phyloP scores from a whole-genome alignment of 345 rosid species.

The Citrus medica region DNA sequence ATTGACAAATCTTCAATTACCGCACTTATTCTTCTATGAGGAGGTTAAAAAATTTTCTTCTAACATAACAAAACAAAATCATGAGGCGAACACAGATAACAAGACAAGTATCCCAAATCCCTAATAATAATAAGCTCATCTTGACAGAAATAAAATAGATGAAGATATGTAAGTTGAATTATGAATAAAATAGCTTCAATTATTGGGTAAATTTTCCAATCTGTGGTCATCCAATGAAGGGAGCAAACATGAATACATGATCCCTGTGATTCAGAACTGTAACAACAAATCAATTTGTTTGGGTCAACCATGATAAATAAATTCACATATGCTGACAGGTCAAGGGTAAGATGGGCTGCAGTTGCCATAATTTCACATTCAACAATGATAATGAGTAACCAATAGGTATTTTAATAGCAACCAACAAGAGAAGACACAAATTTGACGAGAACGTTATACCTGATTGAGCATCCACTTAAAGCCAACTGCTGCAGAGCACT shows the following conservation, averaged over 20 bases:
- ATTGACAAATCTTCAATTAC: neutral
- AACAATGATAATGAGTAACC: neutral
- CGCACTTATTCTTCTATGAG: neutral
- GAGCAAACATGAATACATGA: neutral
- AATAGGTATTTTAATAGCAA: neutral
- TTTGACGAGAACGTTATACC: constrained; percentile 35
- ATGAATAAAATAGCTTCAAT: neutral
- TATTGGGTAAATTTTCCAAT: neutral
- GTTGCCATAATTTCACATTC: neutral
- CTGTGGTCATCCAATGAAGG: neutral
- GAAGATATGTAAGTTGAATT: neutral
- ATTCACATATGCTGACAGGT: neutral
- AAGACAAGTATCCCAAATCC: neutral
- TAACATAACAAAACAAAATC: neutral
- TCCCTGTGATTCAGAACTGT: neutral
- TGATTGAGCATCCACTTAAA: constrained; percentile 99
- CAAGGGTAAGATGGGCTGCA: neutral
- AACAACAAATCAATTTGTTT: no score
- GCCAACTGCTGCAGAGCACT: constrained; percentile 94
- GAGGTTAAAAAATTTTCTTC: neutral
- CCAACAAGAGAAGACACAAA: neutral
- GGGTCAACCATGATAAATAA: neutral
- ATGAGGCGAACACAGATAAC: neutral
- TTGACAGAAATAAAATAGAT: neutral
- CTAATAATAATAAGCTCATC: neutral